phyloP scores from a whole-genome alignment of 768 basidiomycete genomes.

The Lepiota subincarnata region DNA sequence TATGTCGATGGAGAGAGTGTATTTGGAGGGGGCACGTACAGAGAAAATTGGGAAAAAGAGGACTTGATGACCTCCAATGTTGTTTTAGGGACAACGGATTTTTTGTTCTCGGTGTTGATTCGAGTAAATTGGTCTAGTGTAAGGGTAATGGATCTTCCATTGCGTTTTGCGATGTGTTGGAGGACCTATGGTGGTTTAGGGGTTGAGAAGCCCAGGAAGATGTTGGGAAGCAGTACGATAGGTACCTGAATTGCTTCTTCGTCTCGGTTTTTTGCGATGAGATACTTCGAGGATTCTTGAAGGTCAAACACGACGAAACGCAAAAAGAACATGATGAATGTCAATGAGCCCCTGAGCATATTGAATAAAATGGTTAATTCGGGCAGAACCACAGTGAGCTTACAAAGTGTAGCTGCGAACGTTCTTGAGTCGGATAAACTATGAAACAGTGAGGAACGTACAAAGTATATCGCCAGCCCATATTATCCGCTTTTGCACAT shows the following conservation, averaged over 20 bases:
- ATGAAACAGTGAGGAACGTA: constrained; percentile 21
- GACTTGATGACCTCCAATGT: constrained; percentile 25
- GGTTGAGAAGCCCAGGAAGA: background rate
- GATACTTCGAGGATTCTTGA: constrained; percentile 60
- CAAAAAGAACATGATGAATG: constrained; percentile 47
- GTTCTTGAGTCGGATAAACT: background rate
- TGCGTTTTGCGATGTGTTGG: constrained; percentile 42
- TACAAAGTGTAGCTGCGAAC: constrained; percentile 2
- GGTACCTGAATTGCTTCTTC: constrained; percentile 46
- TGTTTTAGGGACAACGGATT: constrained; percentile 16
- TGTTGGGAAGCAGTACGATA: background rate
- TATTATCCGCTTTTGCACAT: constrained; percentile 47
- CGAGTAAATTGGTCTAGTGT: constrained; percentile 38
- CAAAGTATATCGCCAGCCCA: constrained; percentile 60
- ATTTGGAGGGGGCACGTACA: constrained; percentile 27
- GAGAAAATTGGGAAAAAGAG: constrained; percentile 35
- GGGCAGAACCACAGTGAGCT: background rate
- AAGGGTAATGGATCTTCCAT: constrained; percentile 41
- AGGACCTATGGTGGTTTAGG: constrained; percentile 33
- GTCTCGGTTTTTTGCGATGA: constrained; percentile 53
- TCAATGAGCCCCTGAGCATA: constrained; percentile 39
- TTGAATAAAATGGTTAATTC: background rate
- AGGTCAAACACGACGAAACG: constrained; percentile 57
- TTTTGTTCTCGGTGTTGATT: constrained; percentile 21
- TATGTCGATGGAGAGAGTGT: background rate